Evolutionary conservation across 176 grass and related monocot species (phyloP).

Genomic region (Hsuehochloa calcarea): DNA sequence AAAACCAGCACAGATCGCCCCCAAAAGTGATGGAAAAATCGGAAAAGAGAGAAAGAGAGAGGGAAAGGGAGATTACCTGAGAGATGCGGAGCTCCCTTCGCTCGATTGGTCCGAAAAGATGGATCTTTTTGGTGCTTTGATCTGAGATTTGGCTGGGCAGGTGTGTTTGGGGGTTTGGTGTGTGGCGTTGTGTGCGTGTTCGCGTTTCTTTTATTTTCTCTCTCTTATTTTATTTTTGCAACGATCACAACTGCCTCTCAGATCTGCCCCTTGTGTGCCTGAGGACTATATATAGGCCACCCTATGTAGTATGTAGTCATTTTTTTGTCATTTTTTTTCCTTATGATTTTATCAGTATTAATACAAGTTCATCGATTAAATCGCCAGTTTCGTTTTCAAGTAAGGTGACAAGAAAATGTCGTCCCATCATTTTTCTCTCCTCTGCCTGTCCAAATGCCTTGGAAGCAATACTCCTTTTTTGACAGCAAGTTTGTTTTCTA

Average conservation of each 20-base stretch:
- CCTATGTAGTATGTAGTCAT: too few relatives aligned
- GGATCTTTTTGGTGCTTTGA: background rate
- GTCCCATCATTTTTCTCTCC: background rate
- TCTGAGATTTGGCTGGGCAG: background rate
- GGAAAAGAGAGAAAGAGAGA: too few relatives aligned
- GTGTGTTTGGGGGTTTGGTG: too few relatives aligned
- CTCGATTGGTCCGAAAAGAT: background rate
- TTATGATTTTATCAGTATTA: background rate
- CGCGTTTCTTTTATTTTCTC: background rate
- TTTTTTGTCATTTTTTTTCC: background rate
- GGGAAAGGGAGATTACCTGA: background rate
- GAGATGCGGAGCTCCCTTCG: background rate
- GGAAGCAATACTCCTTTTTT: background rate
- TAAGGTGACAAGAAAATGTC: background rate
- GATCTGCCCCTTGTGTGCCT: background rate
- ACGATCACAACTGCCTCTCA: background rate
- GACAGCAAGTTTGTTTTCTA: too few relatives aligned
- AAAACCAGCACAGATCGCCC: constrained; percentile 5
- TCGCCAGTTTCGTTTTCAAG: background rate
- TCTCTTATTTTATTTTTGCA: background rate
- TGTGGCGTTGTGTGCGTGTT: background rate
- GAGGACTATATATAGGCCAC: background rate
- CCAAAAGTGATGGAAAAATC: background rate
- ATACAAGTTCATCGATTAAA: background rate
- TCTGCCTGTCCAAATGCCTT: too few relatives aligned